Conservation (phyloP, 805 yeast genomes). For the Zygoascus bituminiphila region DNA sequence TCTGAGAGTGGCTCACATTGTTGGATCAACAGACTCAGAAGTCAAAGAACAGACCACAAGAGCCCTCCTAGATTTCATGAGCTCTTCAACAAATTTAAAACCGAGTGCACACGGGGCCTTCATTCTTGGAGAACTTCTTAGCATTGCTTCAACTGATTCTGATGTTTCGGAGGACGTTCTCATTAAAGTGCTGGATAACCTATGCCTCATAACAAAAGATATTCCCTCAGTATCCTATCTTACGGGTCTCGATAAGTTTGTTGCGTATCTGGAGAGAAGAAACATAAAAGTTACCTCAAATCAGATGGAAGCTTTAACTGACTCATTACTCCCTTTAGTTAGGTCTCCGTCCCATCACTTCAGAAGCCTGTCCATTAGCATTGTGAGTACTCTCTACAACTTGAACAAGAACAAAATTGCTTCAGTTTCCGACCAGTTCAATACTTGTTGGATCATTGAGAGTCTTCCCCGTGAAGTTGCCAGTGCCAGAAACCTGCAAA, state of each 20-base stretch:
- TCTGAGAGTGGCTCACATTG: not conserved
- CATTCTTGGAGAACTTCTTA: not conserved
- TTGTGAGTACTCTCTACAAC: slow-evolving; percentile 7
- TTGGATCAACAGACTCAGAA: not conserved
- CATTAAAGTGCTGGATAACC: not conserved
- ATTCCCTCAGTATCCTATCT: not conserved
- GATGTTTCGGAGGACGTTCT: not conserved
- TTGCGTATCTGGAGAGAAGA: not conserved
- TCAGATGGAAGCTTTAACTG: not conserved
- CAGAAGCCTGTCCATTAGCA: slow-evolving; percentile 44
- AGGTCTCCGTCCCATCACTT: slow-evolving; percentile 39
- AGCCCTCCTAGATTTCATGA: not conserved
- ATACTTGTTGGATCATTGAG: slow-evolving; percentile 42
- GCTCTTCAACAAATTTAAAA: not conserved
- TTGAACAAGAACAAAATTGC: slow-evolving; percentile 7
- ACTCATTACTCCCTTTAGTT: not conserved
- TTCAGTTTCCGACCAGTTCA: slow-evolving; percentile 6
- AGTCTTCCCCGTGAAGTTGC: slow-evolving; percentile 61
- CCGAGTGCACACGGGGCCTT: not conserved
- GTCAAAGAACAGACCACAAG: not conserved
- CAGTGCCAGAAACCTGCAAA: slow-evolving; percentile 64
- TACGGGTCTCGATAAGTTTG: not conserved
- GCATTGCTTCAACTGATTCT: not conserved
- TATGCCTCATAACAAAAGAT: not conserved
- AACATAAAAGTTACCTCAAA: not conserved